phyloP scores from a whole-genome alignment of 345 rosid species.

The Geranium brycei region DNA sequence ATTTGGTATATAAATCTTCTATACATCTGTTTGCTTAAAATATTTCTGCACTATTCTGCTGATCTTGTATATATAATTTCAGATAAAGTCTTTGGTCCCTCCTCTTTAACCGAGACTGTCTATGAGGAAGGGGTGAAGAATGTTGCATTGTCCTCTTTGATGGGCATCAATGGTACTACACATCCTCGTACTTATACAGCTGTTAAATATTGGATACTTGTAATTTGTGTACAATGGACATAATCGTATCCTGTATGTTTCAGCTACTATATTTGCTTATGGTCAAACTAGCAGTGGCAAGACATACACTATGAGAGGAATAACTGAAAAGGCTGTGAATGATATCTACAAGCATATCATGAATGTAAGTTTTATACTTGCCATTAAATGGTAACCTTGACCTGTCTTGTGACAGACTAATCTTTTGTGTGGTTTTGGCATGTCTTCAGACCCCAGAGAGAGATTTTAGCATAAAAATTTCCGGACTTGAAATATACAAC shows the following conservation, averaged over 20 bases:
- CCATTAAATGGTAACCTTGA: background rate
- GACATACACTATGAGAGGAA: constrained; percentile 96
- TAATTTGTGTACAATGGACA: background rate
- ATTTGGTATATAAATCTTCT: constrained; percentile 42
- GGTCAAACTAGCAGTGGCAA: constrained; percentile 99
- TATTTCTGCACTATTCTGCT: background rate
- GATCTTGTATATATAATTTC: constrained; percentile 9
- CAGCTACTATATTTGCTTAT: constrained; percentile 97
- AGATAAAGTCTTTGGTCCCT: constrained; percentile 95
- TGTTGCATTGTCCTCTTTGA: constrained; percentile 90
- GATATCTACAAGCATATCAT: constrained; percentile 84
- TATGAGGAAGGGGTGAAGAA: constrained; percentile 95
- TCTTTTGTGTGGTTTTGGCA: background rate
- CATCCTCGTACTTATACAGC: background rate
- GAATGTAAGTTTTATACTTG: constrained; percentile 35
- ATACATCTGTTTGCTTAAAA: background rate
- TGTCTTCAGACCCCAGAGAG: constrained; percentile 78
- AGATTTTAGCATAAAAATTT: constrained; percentile 83
- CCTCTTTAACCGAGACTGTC: constrained; percentile 57
- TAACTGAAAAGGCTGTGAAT: constrained; percentile 92
- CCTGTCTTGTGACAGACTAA: background rate
- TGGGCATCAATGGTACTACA: constrained; percentile 79
- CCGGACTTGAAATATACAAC: constrained; percentile 93
- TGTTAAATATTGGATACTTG: background rate
- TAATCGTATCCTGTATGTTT: constrained; percentile 1